Base-by-base conservation (phyloP, 1,284 basidiomycete species). In the Moesziomyces aphidis region DNA sequence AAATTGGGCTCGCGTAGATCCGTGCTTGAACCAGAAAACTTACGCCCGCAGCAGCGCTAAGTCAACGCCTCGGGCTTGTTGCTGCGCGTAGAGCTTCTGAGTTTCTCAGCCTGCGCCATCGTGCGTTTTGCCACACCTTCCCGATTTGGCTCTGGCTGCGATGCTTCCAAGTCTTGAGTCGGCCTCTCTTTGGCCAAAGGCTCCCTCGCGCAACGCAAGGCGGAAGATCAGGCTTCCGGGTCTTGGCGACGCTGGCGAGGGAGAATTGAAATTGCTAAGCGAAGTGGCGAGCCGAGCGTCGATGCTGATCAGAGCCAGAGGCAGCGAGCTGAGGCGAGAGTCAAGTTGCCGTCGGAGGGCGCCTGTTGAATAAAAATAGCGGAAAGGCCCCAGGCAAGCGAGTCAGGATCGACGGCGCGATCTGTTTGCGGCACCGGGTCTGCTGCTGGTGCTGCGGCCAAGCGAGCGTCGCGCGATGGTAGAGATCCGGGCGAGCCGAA, bases 11-110 rank as follows among this genome's bases (percentile, higher is more conserved):
- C 47, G 52, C 52, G 52, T 61, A 61, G 53, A 61, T 61, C 43
- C n/a, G 45, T 61, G 36, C 34, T 55, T 50, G 48, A 61, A 61
- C 52, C 60, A 50, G 47, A 55, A 61, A 61, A 22, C 31, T 55
- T 39, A 52, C 52, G 52, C 59, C 47, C 48, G 46, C 51, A 34
- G 39, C 11, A 5, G 17, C 50, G 50, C 50, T 51, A 22, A 36
- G 19, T 4, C 10, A 3, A 34, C 31, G 31, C 31, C 31, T 13
- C 13, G 1, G 9, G 2, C 13, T 34, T 34, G 31, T 28, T 28
- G 31, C 31, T 34, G 31, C 31, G 31, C 31, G 31, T 10, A 2
- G 31, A 34, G 42, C 42, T 26, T 44, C 51, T 43, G 52, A 54
- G 43, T 46, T 54, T 21, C 39, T 42, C 19, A 42, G 39, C 19